Evolutionary conservation across 73 alveolate species (phyloP).

Genomic region (Stentor roeselii): DNA sequence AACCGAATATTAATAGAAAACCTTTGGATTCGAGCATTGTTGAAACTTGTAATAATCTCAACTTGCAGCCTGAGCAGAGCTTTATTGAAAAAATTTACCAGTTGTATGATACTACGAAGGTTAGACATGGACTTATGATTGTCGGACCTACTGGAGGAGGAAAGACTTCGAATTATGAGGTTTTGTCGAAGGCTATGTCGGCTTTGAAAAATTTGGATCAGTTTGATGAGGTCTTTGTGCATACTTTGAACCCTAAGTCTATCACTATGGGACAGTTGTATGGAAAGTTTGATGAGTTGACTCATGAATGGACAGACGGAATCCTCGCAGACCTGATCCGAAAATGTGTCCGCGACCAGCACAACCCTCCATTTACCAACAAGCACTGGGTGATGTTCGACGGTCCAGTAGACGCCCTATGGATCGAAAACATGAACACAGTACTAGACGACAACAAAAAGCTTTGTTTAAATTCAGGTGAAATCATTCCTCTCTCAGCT

Average conservation of each 20-base stretch:
- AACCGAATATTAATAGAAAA: slow-evolving; percentile 90
- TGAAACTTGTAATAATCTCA: slow-evolving; percentile 60
- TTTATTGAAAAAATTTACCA: slow-evolving; percentile 97
- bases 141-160: slow-evolving; percentile 99
- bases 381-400: slow-evolving; percentile 98
- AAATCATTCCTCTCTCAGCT: slow-evolving; percentile 93
- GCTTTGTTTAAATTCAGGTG: slow-evolving; percentile 94
- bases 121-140: slow-evolving; percentile 99
- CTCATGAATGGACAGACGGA: slow-evolving; percentile 99
- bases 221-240: slow-evolving; percentile 45
- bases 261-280: slow-evolving; percentile 95
- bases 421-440: slow-evolving; percentile 99
- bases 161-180: slow-evolving; percentile 95
- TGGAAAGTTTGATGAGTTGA: slow-evolving; percentile 95
- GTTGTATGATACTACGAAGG: slow-evolving; percentile 97
- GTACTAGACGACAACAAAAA: slow-evolving; percentile 99
- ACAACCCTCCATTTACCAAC: slow-evolving; percentile 55
- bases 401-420: slow-evolving; percentile 99
- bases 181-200: slow-evolving; percentile 88
- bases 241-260: slow-evolving; percentile 95
- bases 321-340: slow-evolving; percentile 76
- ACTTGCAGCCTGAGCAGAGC: slow-evolving; percentile 86
- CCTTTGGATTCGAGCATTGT: slow-evolving; percentile 84
- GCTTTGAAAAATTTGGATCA: slow-evolving; percentile 16
- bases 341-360: slow-evolving; percentile 49